A percentile compares a stretch with the other conserved stretches of the same genome.
Conservation (phyloP, 169 alveolate species). For the Plasmodium vinckei region DNA sequence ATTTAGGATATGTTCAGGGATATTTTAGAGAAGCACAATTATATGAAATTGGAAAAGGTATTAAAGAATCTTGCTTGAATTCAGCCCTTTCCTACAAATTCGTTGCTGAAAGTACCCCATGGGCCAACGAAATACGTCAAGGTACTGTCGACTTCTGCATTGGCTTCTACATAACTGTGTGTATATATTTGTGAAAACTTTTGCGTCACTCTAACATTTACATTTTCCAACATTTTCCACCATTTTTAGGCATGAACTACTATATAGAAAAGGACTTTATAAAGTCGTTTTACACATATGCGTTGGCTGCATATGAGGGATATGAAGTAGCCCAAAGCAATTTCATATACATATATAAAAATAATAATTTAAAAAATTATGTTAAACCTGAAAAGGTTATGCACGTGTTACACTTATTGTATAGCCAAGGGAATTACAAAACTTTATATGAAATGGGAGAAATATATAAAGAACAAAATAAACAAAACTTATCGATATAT, state of each 20-base stretch:
- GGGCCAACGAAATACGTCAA: slow-evolving; percentile 62
- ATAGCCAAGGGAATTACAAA: slow-evolving; percentile 66
- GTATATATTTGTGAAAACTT: no score
- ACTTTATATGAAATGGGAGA: slow-evolving; percentile 67
- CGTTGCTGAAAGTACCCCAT: slow-evolving; percentile 63
- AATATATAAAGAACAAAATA: slow-evolving; percentile 48
- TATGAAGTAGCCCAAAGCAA: slow-evolving; percentile 81
- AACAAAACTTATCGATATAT: slow-evolving; percentile 29
- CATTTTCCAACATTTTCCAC: neutral
- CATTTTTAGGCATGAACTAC: slow-evolving; percentile 36
- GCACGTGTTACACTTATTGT: slow-evolving; percentile 46
- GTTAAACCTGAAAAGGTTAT: slow-evolving; percentile 42
- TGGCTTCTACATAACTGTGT: no score
- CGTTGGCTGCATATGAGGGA: slow-evolving; percentile 82
- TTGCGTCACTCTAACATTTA: no score
- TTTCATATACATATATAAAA: slow-evolving; percentile 59
- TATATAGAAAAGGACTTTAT: slow-evolving; percentile 73
- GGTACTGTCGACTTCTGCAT: neutral
- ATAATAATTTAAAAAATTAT: slow-evolving; percentile 12
- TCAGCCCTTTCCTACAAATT: slow-evolving; percentile 71
- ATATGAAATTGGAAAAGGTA: slow-evolving; percentile 76
- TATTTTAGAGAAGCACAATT: slow-evolving; percentile 75
- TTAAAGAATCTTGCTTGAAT: slow-evolving; percentile 57
- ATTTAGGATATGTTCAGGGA: slow-evolving; percentile 75
- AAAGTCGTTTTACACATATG: slow-evolving; percentile 76